These are phyloP conservation scores for Seminavis robusta DNA, from an alignment of 108 stramenopile species.

Conservation along the genomic window DNA sequence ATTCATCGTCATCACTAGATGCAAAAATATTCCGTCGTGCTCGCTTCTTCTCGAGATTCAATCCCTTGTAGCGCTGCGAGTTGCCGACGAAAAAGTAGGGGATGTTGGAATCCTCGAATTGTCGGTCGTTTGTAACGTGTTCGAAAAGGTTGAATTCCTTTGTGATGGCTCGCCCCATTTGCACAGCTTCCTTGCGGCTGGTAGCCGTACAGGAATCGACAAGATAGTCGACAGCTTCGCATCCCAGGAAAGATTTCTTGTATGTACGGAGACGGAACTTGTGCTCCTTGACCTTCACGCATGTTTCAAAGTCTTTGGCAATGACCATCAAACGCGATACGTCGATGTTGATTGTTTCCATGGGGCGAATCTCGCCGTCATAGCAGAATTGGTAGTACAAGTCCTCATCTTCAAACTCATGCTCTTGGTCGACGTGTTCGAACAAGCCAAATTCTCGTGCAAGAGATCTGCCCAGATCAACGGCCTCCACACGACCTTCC, in stretches of 20 bases:
- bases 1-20: too few species aligned
- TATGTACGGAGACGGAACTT: constrained; percentile 29
- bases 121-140: constrained; percentile 27
- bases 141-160: constrained; percentile 33
- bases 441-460: constrained; percentile 25
- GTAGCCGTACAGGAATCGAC: constrained; percentile 33
- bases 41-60: too few species aligned
- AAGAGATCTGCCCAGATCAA: constrained; percentile 34
- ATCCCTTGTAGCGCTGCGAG: too few species aligned
- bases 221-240: constrained; percentile 47
- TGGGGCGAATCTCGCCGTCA: too few species aligned
- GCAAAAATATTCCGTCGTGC: too few species aligned
- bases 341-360: too few species aligned
- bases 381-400: constrained; percentile 45
- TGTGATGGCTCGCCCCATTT: constrained; percentile 42
- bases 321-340: too few species aligned
- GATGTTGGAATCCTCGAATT: constrained; percentile 46
- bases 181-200: constrained; percentile 50
- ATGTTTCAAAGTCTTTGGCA: too few species aligned
- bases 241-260: constrained; percentile 42
- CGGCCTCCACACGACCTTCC: constrained; percentile 26
- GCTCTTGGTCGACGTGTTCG: constrained; percentile 19
- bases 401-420: constrained; percentile 33
- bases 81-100: constrained; percentile 62
- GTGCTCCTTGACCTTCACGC: constrained; percentile 22